These are phyloP conservation scores for Favolaschia claudopus DNA, from an alignment of 768 basidiomycete genomes.

Conservation along the genomic window DNA sequence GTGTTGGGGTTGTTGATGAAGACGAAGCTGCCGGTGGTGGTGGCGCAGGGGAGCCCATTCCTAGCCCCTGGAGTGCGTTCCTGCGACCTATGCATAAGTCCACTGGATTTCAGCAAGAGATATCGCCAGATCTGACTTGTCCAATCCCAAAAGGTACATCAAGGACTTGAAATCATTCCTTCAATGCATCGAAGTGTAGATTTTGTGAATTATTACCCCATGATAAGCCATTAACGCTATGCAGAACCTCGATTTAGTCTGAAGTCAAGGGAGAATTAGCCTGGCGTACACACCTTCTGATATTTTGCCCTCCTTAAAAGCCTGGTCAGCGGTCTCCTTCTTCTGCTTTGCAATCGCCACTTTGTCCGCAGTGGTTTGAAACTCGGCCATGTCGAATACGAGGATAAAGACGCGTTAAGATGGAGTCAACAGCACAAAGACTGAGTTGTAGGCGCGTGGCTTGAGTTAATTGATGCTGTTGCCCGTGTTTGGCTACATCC, in stretches of 20 bases:
- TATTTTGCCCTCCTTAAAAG: conserved; percentile 71
- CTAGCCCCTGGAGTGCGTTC: conserved; percentile 63
- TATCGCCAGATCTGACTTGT: conserved; percentile 62
- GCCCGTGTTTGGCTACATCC: conserved; percentile 3
- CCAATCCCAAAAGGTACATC: conserved; percentile 76
- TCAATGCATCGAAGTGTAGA: neutral
- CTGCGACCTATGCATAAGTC: conserved; percentile 37
- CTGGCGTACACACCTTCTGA: conserved; percentile 57
- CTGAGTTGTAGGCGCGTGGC: neutral
- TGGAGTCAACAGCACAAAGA: neutral
- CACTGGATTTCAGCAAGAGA: neutral
- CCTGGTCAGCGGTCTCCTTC: conserved; percentile 72
- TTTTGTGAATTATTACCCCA: conserved; percentile 52
- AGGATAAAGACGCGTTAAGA: conserved; percentile 18
- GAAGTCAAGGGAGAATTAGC: conserved; percentile 13
- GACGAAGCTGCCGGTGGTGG: conserved; percentile 22
- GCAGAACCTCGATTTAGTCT: conserved; percentile 6
- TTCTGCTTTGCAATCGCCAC: conserved; percentile 67
- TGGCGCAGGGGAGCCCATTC: conserved; percentile 43
- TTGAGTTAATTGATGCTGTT: neutral
- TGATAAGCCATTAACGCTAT: conserved; percentile 78
- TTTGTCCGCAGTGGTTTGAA: conserved; percentile 52
- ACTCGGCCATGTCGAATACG: conserved; percentile 35
- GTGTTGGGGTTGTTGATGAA: conserved; percentile 2
- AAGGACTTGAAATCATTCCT: conserved; percentile 57